A percentile compares a stretch with the other conserved stretches of the same genome.
phyloP scores from a whole-genome alignment of 352 stramenopile species.

The Globisporangium canariense region DNA sequence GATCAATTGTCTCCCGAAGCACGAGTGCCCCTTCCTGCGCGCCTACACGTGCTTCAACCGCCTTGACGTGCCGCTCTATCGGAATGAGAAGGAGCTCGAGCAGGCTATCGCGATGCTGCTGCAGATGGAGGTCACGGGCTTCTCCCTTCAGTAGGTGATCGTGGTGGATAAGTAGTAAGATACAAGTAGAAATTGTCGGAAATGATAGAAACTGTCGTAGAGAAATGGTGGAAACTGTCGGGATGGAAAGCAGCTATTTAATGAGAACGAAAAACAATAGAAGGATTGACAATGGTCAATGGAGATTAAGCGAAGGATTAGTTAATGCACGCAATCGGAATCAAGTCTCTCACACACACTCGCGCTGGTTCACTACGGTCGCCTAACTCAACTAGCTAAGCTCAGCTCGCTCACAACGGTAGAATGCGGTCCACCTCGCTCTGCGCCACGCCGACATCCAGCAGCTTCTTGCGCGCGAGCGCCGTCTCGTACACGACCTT shows the following conservation, averaged over 20 bases:
- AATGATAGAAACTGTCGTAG: constrained; percentile 1
- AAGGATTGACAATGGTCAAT: neutral
- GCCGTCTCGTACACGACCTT: constrained; percentile 19
- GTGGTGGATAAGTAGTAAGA: neutral
- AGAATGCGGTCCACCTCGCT: constrained; percentile 22
- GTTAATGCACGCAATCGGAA: neutral
- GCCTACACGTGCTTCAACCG: constrained; percentile 48
- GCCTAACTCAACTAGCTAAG: neutral
- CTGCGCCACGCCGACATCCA: constrained; percentile 25
- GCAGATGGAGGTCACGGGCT: constrained; percentile 87
- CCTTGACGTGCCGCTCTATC: constrained; percentile 90
- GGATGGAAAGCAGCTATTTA: constrained; percentile 3
- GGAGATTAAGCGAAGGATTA: neutral
- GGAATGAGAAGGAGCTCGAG: constrained; percentile 75
- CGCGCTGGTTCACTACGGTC: neutral
- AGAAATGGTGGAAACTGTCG: neutral
- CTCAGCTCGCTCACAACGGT: constrained; percentile 9
- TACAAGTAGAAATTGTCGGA: constrained; percentile 2
- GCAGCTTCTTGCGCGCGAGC: constrained; percentile 42
- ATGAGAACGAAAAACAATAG: neutral
- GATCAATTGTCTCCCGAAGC: constrained; percentile 31
- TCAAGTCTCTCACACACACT: neutral
- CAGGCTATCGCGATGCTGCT: constrained; percentile 86
- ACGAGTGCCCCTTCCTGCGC: constrained; percentile 26
- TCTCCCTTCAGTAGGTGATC: constrained; percentile 78